Base-by-base conservation (phyloP, 2,329 filamentous ascomycete genomes). In the Lachnellula cervina region DNA sequence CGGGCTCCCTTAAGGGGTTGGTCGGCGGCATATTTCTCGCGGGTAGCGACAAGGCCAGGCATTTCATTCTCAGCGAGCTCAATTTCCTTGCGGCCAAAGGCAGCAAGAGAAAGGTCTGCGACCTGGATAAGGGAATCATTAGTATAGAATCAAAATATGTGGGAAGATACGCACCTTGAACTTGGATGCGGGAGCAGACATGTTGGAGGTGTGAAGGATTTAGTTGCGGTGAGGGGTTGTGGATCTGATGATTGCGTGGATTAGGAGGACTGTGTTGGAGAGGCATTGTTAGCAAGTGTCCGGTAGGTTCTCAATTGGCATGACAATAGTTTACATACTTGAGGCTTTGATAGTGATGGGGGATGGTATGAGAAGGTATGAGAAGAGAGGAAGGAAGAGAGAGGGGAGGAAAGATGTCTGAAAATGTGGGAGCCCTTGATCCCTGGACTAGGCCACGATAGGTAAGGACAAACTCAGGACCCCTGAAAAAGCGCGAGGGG, bases 21-120 rank as follows among this genome's bases (percentile, higher is more conserved):
- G 78, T 96, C 93, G 60, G 76, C 76, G 68, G 89, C 89, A 76
- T 97, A 99, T 83, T 96, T 96, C 72, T 77, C 74, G 73, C 94
- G 88, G 72, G 92, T 97, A 71, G 89, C 84, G 89, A 99, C 96
- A 68, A 99, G 86, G 85, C 94, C 93, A 65, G 93, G 92, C 92
- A 97, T 97, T 82, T 91, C 88, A 73, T 90, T 86, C 77, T 97
- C 93, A 71, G 94, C 92, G 73, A 97, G 85, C 79, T 97, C 92
- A 72, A 99, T 97, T 86, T 99, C 94, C 78, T 93, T 92, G 80
- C 94, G 92, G 78, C 94, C 94, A 74, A 99, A 97, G 77, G 94
- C 94, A 73, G 94, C 93, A 74, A 97, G 87, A 74, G 88, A 90
- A 76, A 97, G 89, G 84, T 97, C 94, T 73, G 93, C 91, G 80